Conservation (phyloP, 129 eudicot species). For the Pulicaria dysenterica region DNA sequence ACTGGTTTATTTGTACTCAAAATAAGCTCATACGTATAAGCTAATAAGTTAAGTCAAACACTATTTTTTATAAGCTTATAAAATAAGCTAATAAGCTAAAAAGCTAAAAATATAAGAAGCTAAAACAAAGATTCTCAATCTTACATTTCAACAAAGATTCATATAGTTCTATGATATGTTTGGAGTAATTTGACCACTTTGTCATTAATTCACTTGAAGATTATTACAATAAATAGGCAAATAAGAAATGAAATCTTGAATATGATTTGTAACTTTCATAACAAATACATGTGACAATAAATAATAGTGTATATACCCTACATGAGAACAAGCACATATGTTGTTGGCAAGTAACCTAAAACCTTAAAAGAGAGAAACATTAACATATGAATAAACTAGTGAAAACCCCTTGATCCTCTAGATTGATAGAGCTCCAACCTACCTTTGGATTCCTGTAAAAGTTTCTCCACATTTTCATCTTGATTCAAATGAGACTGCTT, state of each 20-base stretch:
- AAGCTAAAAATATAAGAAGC: too few relatives aligned
- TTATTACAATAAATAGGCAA: neutral
- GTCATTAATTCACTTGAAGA: conserved; percentile 1
- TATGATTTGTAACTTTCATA: conserved; percentile 15
- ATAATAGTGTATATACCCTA: conserved; percentile 18
- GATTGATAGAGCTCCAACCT: conserved; percentile 53
- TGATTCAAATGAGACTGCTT: conserved; percentile 40
- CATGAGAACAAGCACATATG: conserved; percentile 18
- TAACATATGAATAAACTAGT: conserved; percentile 22
- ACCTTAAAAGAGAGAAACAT: neutral
- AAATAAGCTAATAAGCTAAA: too few relatives aligned
- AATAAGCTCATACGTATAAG: too few relatives aligned
- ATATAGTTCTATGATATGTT: too few relatives aligned
- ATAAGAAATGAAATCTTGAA: conserved; percentile 3
- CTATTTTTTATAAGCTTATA: too few relatives aligned
- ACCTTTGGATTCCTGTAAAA: conserved; percentile 41
- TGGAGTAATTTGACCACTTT: neutral
- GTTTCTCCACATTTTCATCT: conserved; percentile 30
- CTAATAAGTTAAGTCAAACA: too few relatives aligned
- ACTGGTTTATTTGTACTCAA: too few relatives aligned
- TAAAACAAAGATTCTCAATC: too few relatives aligned
- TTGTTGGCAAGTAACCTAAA: conserved; percentile 10
- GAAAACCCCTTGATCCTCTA: conserved; percentile 56
- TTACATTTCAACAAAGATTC: too few relatives aligned
- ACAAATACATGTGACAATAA: conserved; percentile 11